Base-by-base conservation (phyloP, 75 land plant genomes). In the Gnetum montanum region DNA sequence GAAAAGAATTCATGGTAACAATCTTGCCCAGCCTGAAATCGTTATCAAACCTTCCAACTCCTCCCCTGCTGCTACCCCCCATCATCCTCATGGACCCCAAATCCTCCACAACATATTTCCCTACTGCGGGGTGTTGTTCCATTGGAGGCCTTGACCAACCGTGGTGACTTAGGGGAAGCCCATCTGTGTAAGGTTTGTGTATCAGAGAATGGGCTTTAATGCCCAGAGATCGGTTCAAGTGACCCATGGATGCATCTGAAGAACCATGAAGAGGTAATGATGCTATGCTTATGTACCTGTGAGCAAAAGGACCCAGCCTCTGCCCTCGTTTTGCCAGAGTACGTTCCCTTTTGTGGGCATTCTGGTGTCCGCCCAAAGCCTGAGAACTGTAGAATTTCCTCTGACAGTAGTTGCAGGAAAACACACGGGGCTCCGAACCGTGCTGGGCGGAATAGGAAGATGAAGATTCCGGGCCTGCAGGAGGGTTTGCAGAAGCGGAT, bases 351-450 rank as follows among this genome's bases (percentile, higher is more conserved):
- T 77, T 77, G 71, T 77, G 80, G 4, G 80, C 80, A 38, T 77
- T 77, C 66, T 77, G 80, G 49, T 77, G 80, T 38, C 80, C 80
- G 5, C 80, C 80, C 23, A 77, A 48, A 2, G 80, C 80, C 44
- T 77, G 80, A 10, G 80, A 77, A 60, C 80, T 77, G 63, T 29
- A 71, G 71, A 77, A 77, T 51, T 77, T 77, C 8, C 80, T 52
- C 47, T 49, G 62, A 58, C 80, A 77, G 64, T 58, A 77, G 25
- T 66, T 71, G 63, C 80, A 77, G 2, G 80, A 56, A 35, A 77
- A 77, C 1, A 66, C 66, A 31, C 78, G 31, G 8, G 67, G 49
- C 31, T 54, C 30, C 22, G 52, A 43, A 8, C 57, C 49, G n/a
- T n/a, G n/a, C 23, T 28, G 29, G 8, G 30, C 57, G 28, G 34